Evolutionary conservation across 73 alveolate genomes (phyloP).

Genomic region (Paramecium bursaria): DNA sequence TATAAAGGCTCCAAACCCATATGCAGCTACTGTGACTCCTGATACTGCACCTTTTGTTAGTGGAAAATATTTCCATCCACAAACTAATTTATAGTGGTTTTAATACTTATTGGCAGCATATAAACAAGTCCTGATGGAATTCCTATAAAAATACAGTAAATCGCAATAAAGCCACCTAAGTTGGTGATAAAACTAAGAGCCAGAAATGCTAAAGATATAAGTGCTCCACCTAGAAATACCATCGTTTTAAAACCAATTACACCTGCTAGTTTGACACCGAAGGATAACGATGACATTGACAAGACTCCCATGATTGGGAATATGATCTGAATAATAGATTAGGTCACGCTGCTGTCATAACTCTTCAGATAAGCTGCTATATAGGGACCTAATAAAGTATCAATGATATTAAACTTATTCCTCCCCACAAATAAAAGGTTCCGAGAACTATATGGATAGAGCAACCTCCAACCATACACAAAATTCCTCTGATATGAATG

Average conservation of each 20-base stretch:
- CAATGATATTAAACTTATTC: neutral
- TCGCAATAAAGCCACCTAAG: slow-evolving; percentile 16
- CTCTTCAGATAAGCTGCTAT: slow-evolving; percentile 33
- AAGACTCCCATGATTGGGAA: slow-evolving; percentile 54
- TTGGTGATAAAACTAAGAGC: slow-evolving; percentile 18
- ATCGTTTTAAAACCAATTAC: slow-evolving; percentile 35
- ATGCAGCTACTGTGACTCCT: slow-evolving; percentile 48
- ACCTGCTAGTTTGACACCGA: slow-evolving; percentile 43
- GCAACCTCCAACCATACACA: slow-evolving; percentile 36
- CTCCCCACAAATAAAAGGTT: slow-evolving; percentile 56
- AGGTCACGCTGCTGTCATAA: slow-evolving; percentile 5
- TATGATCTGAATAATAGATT: slow-evolving; percentile 31
- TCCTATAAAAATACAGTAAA: slow-evolving; percentile 51
- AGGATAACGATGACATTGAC: slow-evolving; percentile 25
- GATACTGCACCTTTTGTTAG: slow-evolving; percentile 48
- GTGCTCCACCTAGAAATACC: slow-evolving; percentile 10
- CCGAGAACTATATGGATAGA: slow-evolving; percentile 53
- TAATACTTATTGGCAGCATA: slow-evolving; percentile 43
- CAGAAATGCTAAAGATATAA: slow-evolving; percentile 34
- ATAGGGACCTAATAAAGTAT: slow-evolving; percentile 38
- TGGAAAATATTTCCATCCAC: slow-evolving; percentile 64
- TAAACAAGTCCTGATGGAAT: slow-evolving; percentile 45
- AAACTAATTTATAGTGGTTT: neutral
- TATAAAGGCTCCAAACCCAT: slow-evolving; percentile 59
- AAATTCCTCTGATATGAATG: neutral